phyloP scores from a whole-genome alignment of 2,329 filamentous ascomycete genomes.

The Whalleya microplaca region DNA sequence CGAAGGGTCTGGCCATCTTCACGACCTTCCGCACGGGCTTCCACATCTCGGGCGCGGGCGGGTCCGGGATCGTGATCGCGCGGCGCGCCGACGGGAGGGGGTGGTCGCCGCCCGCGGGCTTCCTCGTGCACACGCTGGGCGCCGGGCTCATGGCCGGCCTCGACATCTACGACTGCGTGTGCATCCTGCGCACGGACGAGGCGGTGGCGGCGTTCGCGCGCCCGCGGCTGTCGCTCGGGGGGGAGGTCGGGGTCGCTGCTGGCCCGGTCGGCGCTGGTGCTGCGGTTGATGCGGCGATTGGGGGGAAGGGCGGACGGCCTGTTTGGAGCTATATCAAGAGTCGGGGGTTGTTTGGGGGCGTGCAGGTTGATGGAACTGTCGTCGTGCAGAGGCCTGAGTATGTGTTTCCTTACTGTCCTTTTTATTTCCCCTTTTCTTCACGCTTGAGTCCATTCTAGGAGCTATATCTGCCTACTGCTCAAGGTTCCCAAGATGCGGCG shows the following conservation, averaged over 20 bases:
- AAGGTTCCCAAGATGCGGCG: too few relatives aligned
- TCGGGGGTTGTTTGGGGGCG: slow-evolving; percentile 83
- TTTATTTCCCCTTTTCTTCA: too few relatives aligned
- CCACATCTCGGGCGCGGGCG: slow-evolving; percentile 67
- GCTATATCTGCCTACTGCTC: too few relatives aligned
- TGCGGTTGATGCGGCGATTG: slow-evolving; percentile 67
- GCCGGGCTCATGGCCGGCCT: slow-evolving; percentile 80
- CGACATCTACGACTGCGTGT: slow-evolving; percentile 88
- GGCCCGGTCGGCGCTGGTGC: slow-evolving; percentile 72
- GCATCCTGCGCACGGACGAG: slow-evolving; percentile 79
- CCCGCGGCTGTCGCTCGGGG: slow-evolving; percentile 75
- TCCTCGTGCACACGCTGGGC: slow-evolving; percentile 79
- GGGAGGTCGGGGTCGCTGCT: slow-evolving; percentile 76
- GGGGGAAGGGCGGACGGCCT: slow-evolving; percentile 49
- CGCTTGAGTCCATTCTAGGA: too few relatives aligned
- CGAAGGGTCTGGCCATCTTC: slow-evolving; percentile 73
- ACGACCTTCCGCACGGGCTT: slow-evolving; percentile 70
- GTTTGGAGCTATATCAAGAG: slow-evolving; percentile 89
- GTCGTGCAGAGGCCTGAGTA: slow-evolving; percentile 78
- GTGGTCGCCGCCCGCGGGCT: slow-evolving; percentile 85
- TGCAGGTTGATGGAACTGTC: slow-evolving; percentile 85
- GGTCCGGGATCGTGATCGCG: slow-evolving; percentile 67
- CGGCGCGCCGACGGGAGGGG: slow-evolving; percentile 63
- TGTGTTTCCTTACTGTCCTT: too few relatives aligned
- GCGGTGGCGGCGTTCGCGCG: slow-evolving; percentile 78